Evolutionary conservation across 148 eudicot species (phyloP), one percentile per base, ranked within the genome.

Genomic region (Camellia granthamiana): DNA sequence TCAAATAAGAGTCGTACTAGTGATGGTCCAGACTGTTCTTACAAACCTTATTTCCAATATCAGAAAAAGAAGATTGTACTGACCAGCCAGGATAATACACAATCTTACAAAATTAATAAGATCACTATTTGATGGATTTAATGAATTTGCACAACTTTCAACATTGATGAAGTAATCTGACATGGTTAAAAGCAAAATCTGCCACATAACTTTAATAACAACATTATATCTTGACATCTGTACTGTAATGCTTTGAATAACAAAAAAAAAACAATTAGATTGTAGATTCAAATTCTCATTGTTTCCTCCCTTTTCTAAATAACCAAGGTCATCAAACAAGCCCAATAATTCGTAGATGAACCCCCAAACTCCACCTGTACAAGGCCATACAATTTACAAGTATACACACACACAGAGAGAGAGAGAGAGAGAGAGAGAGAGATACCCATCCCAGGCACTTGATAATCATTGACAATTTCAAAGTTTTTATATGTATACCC

Each of bases 401-500:
- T 64, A 14, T 1, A 14, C 14, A 14, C 47, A 67, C 43, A 42
- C n/a, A 38, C 6, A 69, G 69, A 23, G 23, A 23, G 30, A 23
- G 30, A 74, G 78, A 80, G 78, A 81, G 59, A 80, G 84, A 78
- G 73, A 68, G 83, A 76, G 69, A 84, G 82, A 82, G 79, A 83
- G 38, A 85, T 85, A 94, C 98, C 97, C 81, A 94, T 92, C 83
- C 98, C 98, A 54, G 98, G 94, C 79, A 92, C 97, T 92, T 91
- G 95, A 89, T 92, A 92, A 82, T 93, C 98, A 83, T 94, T 92
- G 81, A 94, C 97, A 64, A 94, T 92, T 89, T 94, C 98, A 54
- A 92, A 94, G 84, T 94, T 94, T 88, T 94, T 94, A 86, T 94
- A 94, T 3, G 98, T 94, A 85, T 94, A 94, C 64, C 98, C 98